A percentile compares a stretch with the other conserved stretches of the same genome.
Evolutionary conservation across 225 moss, liverwort and hornwort genomes (phyloP).

Genomic region (Neckera pumila): DNA sequence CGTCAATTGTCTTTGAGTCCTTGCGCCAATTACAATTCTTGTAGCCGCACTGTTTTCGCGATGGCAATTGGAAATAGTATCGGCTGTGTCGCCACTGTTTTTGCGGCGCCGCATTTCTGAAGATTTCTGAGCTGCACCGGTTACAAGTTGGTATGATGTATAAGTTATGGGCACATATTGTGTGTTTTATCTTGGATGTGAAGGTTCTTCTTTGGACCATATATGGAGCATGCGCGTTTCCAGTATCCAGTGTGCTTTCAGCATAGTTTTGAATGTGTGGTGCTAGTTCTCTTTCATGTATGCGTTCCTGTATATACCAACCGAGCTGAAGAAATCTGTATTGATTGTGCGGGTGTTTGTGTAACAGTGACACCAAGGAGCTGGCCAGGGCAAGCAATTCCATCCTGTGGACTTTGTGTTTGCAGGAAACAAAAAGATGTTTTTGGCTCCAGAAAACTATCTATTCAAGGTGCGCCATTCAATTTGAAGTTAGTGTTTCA

Average conservation of each 20-base stretch:
- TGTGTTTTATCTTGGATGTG: background rate
- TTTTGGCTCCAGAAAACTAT: slow-evolving; percentile 90
- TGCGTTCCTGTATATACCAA: background rate
- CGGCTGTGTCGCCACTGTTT: no score
- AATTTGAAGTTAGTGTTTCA: background rate
- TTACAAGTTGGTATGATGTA: background rate
- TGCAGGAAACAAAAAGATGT: slow-evolving; percentile 43
- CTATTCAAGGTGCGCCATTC: slow-evolving; percentile 58
- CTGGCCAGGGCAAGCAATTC: slow-evolving; percentile 64
- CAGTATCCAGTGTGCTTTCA: background rate
- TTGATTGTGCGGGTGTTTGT: slow-evolving; percentile 2
- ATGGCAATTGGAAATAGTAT: no score
- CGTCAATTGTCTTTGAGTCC: no score
- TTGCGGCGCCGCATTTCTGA: no score
- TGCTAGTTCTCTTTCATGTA: background rate
- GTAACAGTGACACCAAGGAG: slow-evolving; percentile 49
- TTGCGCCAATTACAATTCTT: no score
- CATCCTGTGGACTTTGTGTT: slow-evolving; percentile 76
- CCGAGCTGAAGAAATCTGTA: background rate
- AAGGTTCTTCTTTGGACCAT: background rate
- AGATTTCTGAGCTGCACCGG: no score
- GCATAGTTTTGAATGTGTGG: background rate
- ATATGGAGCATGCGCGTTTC: background rate
- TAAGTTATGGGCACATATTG: background rate
- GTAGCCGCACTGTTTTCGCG: no score